Base-by-base conservation (phyloP, 2,329 filamentous ascomycete species). In the Epicoccum nigrum region DNA sequence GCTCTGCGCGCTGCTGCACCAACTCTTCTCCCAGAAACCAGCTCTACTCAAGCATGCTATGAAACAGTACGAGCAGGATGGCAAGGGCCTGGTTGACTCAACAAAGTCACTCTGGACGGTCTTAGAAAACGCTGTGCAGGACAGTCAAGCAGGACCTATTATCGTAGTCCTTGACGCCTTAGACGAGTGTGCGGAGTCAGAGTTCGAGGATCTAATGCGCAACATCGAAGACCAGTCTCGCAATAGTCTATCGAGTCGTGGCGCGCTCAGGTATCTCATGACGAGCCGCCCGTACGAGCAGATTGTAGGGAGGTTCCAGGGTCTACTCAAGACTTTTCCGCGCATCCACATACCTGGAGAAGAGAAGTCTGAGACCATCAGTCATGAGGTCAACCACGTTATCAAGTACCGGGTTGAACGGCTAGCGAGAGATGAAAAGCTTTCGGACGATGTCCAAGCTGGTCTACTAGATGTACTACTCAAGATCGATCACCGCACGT, bases 1-100 rank as follows among this genome's bases (percentile, higher is more conserved):
- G 17, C 55, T 58, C 28, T 60, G 59, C 45, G 59, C 59, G 35
- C 40, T 62, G 35, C 50, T 62, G 31, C 59, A 62, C 42, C 59
- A 62, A 38, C 49, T 62, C n/a, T 60, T 60, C 31, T 58, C 47
- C 17, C 35, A 58, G 11, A 60, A 60, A 28, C 52, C 45, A 43
- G 31, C 12, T 30, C 42, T 62, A 16, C 46, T 62, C 33, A 19
- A 51, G 28, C 59, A 62, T 52, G 57, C 59, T 21, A 45, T 60
- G 23, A 34, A n/a, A 21, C 16, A 32, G 3, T 23, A n/a, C 13
- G 39, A 32, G 2, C 5, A 32, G 17, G 28, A 42, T 6, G 39
- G 39, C 12, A 7, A 21, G 7, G 28, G 28, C 1, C 39, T 42
- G 2, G 12, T 42, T 5, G 15, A 32, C 28, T 42, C 28, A 19